Base-by-base conservation (phyloP, 2,329 filamentous ascomycete species). In the Ophiostoma piceae region DNA sequence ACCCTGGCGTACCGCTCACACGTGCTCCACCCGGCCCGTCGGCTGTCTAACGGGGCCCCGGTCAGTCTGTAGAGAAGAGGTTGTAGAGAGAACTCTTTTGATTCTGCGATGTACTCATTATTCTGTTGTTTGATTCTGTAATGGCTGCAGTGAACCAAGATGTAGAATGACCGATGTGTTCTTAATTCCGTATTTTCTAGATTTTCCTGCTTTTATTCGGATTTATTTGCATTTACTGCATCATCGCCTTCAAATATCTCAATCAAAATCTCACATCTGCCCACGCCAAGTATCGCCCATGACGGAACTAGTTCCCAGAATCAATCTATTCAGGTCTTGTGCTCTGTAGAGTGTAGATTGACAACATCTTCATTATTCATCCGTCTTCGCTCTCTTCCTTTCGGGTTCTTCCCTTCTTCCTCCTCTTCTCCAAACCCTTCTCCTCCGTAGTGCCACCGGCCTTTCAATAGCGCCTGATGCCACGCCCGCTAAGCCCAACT, bases 381-480 rank as follows among this genome's bases (percentile, higher is more conserved):
- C 26, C 26, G 26, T 29, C 26, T 29, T 35, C 35, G 35, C 8
- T 35, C 35, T 35, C 51, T 26, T 57, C n/a, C 9, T 9, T 57
- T 11, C 35, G 26, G 8, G n/a, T 57, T 14, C 51, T n/a, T 57
- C 22, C n/a, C 51, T n/a, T 26, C 51, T 57, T 57, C 43, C 51
- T 54, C 22, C 51, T n/a, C 22, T 11, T 29, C 39, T 32, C 60
- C 35, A 57, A 26, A 32, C n/a, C 22, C n/a, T 39, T 62, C 35
- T 60, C 51, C 57, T 32, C 19, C 60, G 62, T 39, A 65, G 62
- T 39, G 35, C 35, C 62, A 39, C 62, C 62, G 35, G 32, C 35
- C 60, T 67, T 73, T 67, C 72, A 72, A 73, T 73, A 73, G 71
- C 70, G 72, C 68, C 70, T 60, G 71, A 60, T 71, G 68, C 68